A percentile compares a stretch with the other conserved stretches of the same genome.
Evolutionary conservation across 2,329 filamentous ascomycete species (phyloP).

Genomic region (Lomentospora prolificans): DNA sequence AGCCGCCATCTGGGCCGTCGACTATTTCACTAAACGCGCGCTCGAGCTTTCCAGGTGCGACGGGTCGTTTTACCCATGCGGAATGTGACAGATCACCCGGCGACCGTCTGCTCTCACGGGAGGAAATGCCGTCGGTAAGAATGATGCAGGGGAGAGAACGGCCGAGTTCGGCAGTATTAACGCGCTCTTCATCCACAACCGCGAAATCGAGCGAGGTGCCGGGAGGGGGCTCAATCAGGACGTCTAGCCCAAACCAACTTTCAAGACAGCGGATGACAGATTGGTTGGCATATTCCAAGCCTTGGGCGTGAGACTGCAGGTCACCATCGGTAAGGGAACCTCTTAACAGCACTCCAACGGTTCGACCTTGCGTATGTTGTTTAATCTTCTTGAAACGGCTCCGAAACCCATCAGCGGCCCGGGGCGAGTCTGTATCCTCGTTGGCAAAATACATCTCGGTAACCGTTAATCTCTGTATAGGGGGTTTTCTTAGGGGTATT

Average conservation of each 20-base stretch:
- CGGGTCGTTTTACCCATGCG: background rate
- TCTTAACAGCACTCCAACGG: background rate
- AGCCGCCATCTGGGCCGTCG: background rate
- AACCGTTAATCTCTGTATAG: no score
- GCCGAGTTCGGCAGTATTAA: background rate
- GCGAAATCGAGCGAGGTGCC: background rate
- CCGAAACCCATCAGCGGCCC: background rate
- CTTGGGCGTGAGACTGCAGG: background rate
- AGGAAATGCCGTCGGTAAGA: background rate
- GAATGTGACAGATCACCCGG: background rate
- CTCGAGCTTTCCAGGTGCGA: background rate
- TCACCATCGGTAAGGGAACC: background rate
- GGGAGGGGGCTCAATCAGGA: background rate
- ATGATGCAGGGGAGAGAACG: background rate
- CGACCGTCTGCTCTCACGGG: background rate
- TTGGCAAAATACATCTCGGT: background rate
- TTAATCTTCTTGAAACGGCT: background rate
- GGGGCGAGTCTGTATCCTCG: background rate
- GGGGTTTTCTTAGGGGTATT: background rate
- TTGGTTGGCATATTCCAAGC: background rate
- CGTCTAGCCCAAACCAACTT: background rate
- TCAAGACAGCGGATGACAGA: background rate
- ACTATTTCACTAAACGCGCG: background rate
- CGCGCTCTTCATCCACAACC: background rate
- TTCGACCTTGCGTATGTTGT: background rate